These are phyloP conservation scores for Fusarium camptoceras DNA, from an alignment of 2,329 filamentous ascomycete species.

Conservation along the genomic window DNA sequence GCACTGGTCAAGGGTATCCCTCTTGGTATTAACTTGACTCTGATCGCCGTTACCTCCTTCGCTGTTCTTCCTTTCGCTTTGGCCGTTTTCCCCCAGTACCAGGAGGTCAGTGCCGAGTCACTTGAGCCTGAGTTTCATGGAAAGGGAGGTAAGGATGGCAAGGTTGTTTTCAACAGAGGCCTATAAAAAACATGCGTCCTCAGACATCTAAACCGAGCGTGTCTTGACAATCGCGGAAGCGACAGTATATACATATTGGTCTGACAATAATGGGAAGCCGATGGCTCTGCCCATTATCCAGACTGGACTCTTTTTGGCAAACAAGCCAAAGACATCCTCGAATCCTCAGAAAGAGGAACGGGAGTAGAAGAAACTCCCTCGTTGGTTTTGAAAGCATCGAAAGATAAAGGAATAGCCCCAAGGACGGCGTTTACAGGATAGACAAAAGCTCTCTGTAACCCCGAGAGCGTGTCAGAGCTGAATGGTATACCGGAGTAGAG, in stretches of 20 bases:
- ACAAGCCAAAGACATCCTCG: neutral
- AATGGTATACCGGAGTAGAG: slow-evolving; percentile 2
- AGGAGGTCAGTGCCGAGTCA: slow-evolving; percentile 79
- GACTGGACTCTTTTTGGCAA: neutral
- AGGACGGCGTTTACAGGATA: slow-evolving; percentile 30
- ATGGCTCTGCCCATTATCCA: neutral
- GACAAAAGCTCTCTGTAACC: slow-evolving; percentile 15
- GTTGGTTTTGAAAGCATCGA: neutral
- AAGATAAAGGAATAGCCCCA: neutral
- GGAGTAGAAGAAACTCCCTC: neutral
- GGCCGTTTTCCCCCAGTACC: slow-evolving; percentile 91
- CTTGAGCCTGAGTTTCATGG: slow-evolving; percentile 90
- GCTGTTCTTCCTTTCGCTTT: slow-evolving; percentile 90
- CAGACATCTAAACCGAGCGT: neutral
- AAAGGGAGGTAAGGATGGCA: slow-evolving; percentile 79
- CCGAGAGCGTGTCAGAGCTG: slow-evolving; percentile 11
- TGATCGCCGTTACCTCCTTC: slow-evolving; percentile 89
- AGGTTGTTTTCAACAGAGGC: slow-evolving; percentile 97
- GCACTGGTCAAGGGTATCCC: slow-evolving; percentile 67
- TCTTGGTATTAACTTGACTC: slow-evolving; percentile 83
- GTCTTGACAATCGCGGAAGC: neutral
- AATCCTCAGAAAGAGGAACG: neutral
- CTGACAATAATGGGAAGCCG: neutral
- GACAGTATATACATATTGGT: slow-evolving; percentile 1
- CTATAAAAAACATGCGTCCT: slow-evolving; percentile 66